A percentile compares a stretch with the other conserved stretches of the same genome.
Conservation (phyloP, 164 flowering plant species). For the grape (Vitis vinifera) region DNA sequence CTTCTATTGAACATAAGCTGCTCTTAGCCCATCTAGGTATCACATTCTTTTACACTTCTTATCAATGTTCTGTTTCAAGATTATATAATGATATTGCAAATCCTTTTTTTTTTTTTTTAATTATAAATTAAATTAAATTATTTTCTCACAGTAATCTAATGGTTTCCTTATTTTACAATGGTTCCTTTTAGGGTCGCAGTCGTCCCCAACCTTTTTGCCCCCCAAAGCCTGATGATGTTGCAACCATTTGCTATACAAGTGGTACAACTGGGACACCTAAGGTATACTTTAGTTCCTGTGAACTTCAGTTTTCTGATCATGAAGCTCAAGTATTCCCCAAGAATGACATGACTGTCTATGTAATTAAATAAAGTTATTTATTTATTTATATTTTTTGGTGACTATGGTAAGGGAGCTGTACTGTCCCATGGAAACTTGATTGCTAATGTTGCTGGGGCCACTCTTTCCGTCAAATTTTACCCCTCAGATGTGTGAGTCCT, state of each 20-base stretch:
- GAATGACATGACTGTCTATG: background rate
- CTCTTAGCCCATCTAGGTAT: background rate
- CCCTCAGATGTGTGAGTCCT: conserved; percentile 82
- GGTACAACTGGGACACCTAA: conserved; percentile 99
- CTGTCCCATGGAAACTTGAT: conserved; percentile 83
- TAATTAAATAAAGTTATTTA: background rate
- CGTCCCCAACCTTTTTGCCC: conserved; percentile 72
- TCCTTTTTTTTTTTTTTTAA: no score
- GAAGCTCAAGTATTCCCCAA: background rate
- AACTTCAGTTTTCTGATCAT: background rate
- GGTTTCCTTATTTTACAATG: background rate
- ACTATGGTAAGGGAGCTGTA: conserved; percentile 69
- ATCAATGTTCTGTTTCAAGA: background rate
- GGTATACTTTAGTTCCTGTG: conserved; percentile 35
- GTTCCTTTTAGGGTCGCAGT: conserved; percentile 45
- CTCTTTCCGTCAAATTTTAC: conserved; percentile 35
- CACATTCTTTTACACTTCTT: background rate
- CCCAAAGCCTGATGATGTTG: conserved; percentile 87
- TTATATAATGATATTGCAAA: background rate
- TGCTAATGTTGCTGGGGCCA: conserved; percentile 76
- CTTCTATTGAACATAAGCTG: background rate
- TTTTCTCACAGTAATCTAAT: background rate
- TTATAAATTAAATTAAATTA: no score
- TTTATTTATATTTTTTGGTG: background rate
- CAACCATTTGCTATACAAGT: conserved; percentile 98